Evolutionary conservation across 805 yeast species (phyloP), one percentile per base, ranked within the genome.

Genomic region (Candida ficus): DNA sequence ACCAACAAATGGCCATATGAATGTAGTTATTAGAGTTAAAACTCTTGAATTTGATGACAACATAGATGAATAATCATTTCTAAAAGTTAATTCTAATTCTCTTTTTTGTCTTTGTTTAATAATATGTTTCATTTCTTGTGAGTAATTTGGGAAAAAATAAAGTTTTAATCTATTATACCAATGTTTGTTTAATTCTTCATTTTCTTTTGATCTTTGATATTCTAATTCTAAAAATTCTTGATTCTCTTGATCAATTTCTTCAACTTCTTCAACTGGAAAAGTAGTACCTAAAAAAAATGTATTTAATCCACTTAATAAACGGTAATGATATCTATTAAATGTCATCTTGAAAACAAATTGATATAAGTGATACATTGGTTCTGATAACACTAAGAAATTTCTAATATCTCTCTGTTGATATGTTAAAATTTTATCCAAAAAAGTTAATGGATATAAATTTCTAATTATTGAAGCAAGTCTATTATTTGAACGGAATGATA

Each of bases 261-360:
- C 58, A 12, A 61, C 34, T 37, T 63, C 67, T 11, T 49, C 57
- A 17, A 50, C 18, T 1, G 66, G 53, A 8, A 64, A 32, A 23
- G 60, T 47, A 42, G 61, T 66, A 16, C 66, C 48, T 28, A 51
- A 47, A 37, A 64, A 63, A 40, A 58, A 58, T 1, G 68, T 67
- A 37, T 60, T 66, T 1, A 57, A 53, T 13, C 47, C 44, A 30
- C 50, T 50, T 27, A 60, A 54, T 64, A 63, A 60, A 14, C 53
- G 52, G 42, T 64, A 67, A 46, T 67, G 67, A 4, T 57, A 10
- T 30, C 66, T 52, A 45, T 68, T 67, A 22, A 58, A 35, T 0
- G 62, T 52, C 18, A 56, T 13, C 10, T 38, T 44, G 43, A 43
- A 56, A 8, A 54, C 3, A 4, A 47, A 16, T 7, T 39, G 31